Evolutionary conservation across 805 yeast genomes (phyloP).

Genomic region (Candida qinlingensis): DNA sequence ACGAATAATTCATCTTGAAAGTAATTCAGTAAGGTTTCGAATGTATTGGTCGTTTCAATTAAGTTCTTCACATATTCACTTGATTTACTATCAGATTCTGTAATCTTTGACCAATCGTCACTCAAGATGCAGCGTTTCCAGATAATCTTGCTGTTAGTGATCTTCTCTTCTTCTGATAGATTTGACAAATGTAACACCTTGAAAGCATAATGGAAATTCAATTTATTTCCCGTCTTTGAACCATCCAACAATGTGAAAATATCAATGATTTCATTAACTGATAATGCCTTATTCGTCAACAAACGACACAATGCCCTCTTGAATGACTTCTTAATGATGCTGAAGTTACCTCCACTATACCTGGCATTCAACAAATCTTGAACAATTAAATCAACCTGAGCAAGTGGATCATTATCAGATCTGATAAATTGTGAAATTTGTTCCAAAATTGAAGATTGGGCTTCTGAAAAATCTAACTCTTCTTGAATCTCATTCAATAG

Average conservation of each 20-base stretch:
- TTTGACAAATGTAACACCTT: constrained; percentile 40
- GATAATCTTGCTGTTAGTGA: constrained; percentile 32
- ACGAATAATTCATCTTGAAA: constrained; percentile 31
- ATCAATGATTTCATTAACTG: constrained; percentile 44
- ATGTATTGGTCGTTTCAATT: constrained; percentile 39
- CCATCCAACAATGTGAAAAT: constrained; percentile 40
- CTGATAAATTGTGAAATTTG: constrained; percentile 25
- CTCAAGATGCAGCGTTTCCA: constrained; percentile 56
- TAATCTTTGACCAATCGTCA: constrained; percentile 47
- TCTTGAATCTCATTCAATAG: constrained; percentile 42
- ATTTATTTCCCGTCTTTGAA: constrained; percentile 25
- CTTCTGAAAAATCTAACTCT: constrained; percentile 41
- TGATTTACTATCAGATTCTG: constrained; percentile 31
- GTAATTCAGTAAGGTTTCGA: constrained; percentile 35
- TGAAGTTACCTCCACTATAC: constrained; percentile 11
- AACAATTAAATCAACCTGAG: constrained; percentile 21
- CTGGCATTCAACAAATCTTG: constrained; percentile 20
- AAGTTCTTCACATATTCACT: constrained; percentile 37
- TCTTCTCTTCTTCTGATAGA: constrained; percentile 26
- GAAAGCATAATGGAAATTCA: constrained; percentile 41
- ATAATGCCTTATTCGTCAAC: constrained; percentile 34
- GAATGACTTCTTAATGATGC: constrained; percentile 21
- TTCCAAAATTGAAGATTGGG: constrained; percentile 37
- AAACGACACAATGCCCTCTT: constrained; percentile 28
- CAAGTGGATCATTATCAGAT: constrained; percentile 26